Percentiles rank a stretch among this genome's conserved stretches.
phyloP scores from a whole-genome alignment of 2,329 filamentous ascomycete species.

The Chrysosporium keratinophilum region DNA sequence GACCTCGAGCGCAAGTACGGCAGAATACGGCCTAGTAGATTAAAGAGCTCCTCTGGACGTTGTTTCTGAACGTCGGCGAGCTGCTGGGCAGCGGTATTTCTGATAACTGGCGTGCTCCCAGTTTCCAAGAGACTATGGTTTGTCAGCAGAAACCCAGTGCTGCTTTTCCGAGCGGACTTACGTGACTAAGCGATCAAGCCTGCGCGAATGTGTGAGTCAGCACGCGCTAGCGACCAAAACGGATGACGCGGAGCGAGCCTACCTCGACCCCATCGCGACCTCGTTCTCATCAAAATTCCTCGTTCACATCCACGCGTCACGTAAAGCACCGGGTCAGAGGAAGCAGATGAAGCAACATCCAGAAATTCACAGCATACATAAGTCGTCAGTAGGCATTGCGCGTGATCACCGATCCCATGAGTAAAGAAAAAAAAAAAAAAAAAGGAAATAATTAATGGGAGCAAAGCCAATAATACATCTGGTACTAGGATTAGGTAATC shows the following conservation, averaged over 20 bases:
- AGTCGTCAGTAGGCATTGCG: not conserved
- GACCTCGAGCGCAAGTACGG: conserved; percentile 90
- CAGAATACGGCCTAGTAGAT: conserved; percentile 84
- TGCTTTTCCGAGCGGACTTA: conserved; percentile 39
- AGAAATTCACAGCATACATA: not conserved
- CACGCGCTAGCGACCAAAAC: conserved; percentile 1
- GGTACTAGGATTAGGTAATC: not conserved
- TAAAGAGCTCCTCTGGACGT: conserved; percentile 95
- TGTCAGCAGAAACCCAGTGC: not conserved
- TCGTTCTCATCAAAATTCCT: conserved; percentile 2
- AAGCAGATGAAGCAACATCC: not conserved
- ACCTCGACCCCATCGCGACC: conserved; percentile 15
- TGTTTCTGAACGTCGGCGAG: conserved; percentile 96
- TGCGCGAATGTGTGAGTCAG: conserved; percentile 26
- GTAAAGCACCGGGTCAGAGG: conserved; percentile 8
- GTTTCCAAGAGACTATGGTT: conserved; percentile 75
- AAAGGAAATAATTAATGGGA: not conserved
- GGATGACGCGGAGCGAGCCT: not conserved
- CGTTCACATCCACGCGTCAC: conserved; percentile 22
- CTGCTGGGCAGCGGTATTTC: conserved; percentile 93
- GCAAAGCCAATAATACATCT: no score
- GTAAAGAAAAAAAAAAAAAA: conserved; percentile 12
- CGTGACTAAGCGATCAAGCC: conserved; percentile 79
- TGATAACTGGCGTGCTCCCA: conserved; percentile 87
- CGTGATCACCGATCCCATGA: not conserved